Evolutionary conservation across 257 asterid species (phyloP).

Genomic region (Solanum sitiens): DNA sequence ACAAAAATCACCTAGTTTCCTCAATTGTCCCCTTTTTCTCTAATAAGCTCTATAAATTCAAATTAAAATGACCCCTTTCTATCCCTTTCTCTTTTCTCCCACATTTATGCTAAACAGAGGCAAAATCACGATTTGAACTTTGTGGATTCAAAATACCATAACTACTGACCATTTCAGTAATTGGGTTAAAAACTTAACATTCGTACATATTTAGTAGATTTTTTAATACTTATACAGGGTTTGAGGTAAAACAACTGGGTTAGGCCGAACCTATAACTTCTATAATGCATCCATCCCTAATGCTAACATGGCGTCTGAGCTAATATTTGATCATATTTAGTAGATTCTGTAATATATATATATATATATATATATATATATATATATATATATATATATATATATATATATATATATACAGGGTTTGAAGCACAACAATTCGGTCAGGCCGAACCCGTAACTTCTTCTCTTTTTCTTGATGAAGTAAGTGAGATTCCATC

Average conservation of each 20-base stretch:
- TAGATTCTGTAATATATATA: not conserved
- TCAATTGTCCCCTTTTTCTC: not conserved
- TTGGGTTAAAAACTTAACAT: not conserved
- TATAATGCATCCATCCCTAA: not conserved
- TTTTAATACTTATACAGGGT: not conserved
- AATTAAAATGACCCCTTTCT: not conserved
- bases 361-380: not conserved
- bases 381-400: not conserved
- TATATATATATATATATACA: not conserved
- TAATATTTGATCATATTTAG: not conserved
- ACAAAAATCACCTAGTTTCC: not conserved
- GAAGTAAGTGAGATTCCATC: not conserved
- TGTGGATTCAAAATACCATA: not conserved
- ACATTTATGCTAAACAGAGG: not conserved
- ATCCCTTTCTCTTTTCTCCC: not conserved
- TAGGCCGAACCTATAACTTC: not conserved
- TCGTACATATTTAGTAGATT: not conserved
- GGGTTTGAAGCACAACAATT: not conserved
- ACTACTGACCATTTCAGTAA: not conserved
- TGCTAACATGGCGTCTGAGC: not conserved
- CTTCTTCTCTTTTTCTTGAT: not conserved
- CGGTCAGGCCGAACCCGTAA: not conserved
- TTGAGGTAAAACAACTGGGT: not conserved
- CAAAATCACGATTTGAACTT: not conserved
- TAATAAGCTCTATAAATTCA: not conserved